Base-by-base conservation (phyloP, 768 basidiomycete genomes). In the Pulveroboletus sp. region DNA sequence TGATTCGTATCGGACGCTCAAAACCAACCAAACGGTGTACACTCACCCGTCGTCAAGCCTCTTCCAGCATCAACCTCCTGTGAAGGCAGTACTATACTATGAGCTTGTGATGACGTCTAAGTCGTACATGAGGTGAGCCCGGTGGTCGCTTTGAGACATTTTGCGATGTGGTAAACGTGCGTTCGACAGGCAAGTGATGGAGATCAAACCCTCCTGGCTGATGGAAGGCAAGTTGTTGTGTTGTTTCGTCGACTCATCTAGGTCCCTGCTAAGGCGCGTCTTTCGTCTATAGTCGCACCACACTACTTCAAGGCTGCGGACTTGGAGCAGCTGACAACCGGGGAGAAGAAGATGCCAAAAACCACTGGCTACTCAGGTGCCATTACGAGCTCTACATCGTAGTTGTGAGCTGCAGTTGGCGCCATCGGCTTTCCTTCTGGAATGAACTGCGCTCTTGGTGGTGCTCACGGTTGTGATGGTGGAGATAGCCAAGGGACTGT, bases 41-140 rank as follows among this genome's bases (percentile, higher is more conserved):
- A 89, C 98, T 52, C 96, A 99, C 61, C 96, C 96, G 0, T 94
- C 92, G 0, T 95, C 93, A 6, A 86, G 89, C 66, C 69, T 99
- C 54, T 96, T 97, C 81, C 90, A 97, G 60, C 83, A 84, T 65
- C 94, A 97, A 58, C 96, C 96, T 2, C 96, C 96, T 0, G 81
- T 93, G 11, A 89, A 86, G 65, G 88, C 89, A 14, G 66, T 98
- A 9, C 67, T 96, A 41, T 99, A 98, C 70, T 97, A 98, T 63
- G 96, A 98, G 68, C 80, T 99, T 21, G 95, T 99, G 21, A 87
- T 95, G 80, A 99, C 96, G 8, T 86, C 86, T 35, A 97, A 98
- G 71, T 97, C 96, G 30, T 99, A 96, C 63, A 88, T 97, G 81
- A 78, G 91, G 77, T 82, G 43, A 11, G 77, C 69, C 10, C 1